Base-by-base conservation (phyloP, 495 filamentous ascomycete species). In the Podospora pseudopauciseta region DNA sequence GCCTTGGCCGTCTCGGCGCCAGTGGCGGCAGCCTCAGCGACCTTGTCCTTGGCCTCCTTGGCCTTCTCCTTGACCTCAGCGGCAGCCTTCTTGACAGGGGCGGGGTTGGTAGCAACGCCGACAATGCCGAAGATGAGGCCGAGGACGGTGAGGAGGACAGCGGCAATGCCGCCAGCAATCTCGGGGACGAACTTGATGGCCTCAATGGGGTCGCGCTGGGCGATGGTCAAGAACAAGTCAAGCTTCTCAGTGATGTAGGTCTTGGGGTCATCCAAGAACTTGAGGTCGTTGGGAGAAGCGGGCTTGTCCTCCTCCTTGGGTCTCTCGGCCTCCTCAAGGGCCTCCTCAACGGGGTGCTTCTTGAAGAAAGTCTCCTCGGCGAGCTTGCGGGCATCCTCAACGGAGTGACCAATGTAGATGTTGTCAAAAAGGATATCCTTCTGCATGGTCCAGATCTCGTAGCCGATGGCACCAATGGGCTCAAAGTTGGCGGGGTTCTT, bases 391-490 rank as follows among this genome's bases (percentile, higher is more conserved):
- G 96, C 96, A 72, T 99, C 96, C 77, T 91, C 92, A 72, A 92
- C 80, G 58, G 96, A 99, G 89, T 99, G 96, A 71, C 96, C 96
- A 81, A 99, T 91, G 87, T 98, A 99, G 86, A 99, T 93, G 89
- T 99, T 99, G 88, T 98, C 93, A 76, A 99, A 99, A 73, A 97
- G 89, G 71, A 98, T 97, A 79, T 97, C 91, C 80, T 89, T 96
- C 78, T 97, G 95, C 95, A 99, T 99, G 74, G 96, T 98, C 95
- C 95, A 99, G 82, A 99, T 92, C 82, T 98, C 96, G 74, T 97
- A 97, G 73, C 95, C 94, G 83, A 97, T 92, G 84, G 94, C 96
- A 70, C 96, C 96, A 80, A 99, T 98, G 66, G 95, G 93, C 85
- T 99, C 96, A 72, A 99, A 89, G 87, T 96, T 94, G 76, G 95